These are phyloP conservation scores for Boletus reticulatus DNA, from an alignment of 768 basidiomycete species.

Conservation along the genomic window DNA sequence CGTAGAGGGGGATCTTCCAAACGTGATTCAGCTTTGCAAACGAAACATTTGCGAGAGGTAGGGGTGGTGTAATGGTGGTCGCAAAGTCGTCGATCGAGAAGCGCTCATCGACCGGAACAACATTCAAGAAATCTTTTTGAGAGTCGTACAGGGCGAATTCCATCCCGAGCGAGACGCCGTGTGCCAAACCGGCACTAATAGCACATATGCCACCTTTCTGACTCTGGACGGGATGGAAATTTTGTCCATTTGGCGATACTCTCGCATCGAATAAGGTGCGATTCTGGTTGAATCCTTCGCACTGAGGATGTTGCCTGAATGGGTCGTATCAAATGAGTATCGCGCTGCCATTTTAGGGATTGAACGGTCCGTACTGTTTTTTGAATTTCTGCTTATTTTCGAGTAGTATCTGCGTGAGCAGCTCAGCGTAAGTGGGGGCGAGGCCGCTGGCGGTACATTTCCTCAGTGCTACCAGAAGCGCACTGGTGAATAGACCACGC, in stretches of 20 bases:
- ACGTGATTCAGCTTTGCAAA: slow-evolving; percentile 3
- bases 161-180: slow-evolving; percentile 19
- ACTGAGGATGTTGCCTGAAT: slow-evolving; percentile 29
- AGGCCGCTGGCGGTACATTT: slow-evolving; percentile 4
- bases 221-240: neutral
- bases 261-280: slow-evolving; percentile 25
- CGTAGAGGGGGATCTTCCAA: slow-evolving; percentile 2
- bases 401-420: slow-evolving; percentile 8
- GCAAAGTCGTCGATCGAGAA: slow-evolving; percentile 9
- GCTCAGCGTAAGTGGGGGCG: slow-evolving; percentile 29
- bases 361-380: slow-evolving; percentile 5
- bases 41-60: neutral
- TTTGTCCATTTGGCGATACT: slow-evolving; percentile 4
- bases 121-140: neutral
- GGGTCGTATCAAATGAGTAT: neutral
- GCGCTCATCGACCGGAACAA: slow-evolving; percentile 2
- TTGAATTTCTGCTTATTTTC: slow-evolving; percentile 8
- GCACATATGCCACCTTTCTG: slow-evolving; percentile 2
- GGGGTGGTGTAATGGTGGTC: neutral
- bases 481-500: slow-evolving; percentile 25
- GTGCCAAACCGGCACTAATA: slow-evolving; percentile 26
- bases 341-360: neutral
- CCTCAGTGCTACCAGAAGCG: slow-evolving; percentile 16
- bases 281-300: slow-evolving; percentile 22
- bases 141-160: slow-evolving; percentile 22